Evolutionary conservation across 1,284 basidiomycete genomes (phyloP).

Genomic region (Meripilus lineatus): DNA sequence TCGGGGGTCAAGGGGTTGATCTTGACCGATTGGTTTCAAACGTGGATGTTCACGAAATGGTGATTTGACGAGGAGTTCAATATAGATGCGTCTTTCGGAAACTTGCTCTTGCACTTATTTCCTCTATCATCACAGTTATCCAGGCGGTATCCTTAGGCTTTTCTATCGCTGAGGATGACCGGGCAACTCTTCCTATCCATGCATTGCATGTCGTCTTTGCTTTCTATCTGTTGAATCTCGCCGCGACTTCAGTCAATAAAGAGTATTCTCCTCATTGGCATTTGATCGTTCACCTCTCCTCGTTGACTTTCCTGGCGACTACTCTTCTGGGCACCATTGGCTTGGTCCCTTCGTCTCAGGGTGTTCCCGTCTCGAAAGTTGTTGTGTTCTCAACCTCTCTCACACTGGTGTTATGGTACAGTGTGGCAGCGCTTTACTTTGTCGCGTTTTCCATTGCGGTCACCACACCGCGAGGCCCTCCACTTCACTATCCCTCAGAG

Average conservation of each 20-base stretch:
- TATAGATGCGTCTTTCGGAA: slow-evolving; percentile 57
- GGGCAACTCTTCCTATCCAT: slow-evolving; percentile 32
- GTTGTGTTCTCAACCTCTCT: too few species aligned
- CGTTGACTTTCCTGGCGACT: slow-evolving; percentile 51
- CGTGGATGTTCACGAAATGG: neutral
- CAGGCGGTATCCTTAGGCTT: slow-evolving; percentile 52
- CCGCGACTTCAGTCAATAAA: slow-evolving; percentile 50
- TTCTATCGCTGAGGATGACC: slow-evolving; percentile 37
- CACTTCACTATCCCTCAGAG: slow-evolving; percentile 65
- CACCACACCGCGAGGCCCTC: slow-evolving; percentile 68
- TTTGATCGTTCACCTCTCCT: slow-evolving; percentile 62
- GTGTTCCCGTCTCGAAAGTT: slow-evolving; percentile 9
- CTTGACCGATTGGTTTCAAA: neutral
- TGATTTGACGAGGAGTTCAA: too few species aligned
- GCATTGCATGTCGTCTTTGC: slow-evolving; percentile 53
- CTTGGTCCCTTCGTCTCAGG: slow-evolving; percentile 44
- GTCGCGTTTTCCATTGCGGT: slow-evolving; percentile 44
- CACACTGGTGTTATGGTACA: slow-evolving; percentile 43
- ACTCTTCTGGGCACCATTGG: slow-evolving; percentile 43
- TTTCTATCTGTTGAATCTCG: slow-evolving; percentile 54
- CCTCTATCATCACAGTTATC: slow-evolving; percentile 42
- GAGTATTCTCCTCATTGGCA: slow-evolving; percentile 50
- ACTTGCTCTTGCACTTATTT: slow-evolving; percentile 39
- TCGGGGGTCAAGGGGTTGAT: too few species aligned
- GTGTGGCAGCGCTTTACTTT: slow-evolving; percentile 45